Conservation (phyloP, 768 basidiomycete species). For the Gautieria morchelliformis region DNA sequence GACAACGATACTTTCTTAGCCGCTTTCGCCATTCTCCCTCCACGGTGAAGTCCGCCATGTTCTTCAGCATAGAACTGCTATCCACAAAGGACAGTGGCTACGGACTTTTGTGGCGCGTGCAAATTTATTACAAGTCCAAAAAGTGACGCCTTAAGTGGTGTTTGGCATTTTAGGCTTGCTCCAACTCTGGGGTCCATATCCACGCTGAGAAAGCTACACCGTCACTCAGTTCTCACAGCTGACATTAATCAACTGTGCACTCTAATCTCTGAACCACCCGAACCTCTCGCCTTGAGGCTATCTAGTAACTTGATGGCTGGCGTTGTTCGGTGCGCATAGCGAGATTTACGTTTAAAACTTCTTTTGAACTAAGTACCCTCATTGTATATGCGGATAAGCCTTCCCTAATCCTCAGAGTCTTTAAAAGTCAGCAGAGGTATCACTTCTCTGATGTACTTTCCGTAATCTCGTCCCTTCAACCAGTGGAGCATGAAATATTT, state of each 20-base stretch:
- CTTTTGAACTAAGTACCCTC: conserved; percentile 9
- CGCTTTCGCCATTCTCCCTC: not conserved
- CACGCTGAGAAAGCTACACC: conserved; percentile 75
- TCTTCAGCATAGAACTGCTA: conserved; percentile 77
- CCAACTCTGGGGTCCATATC: conserved; percentile 85
- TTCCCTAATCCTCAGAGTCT: conserved; percentile 25
- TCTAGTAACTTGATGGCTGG: conserved; percentile 88
- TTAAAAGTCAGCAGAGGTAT: conserved; percentile 31
- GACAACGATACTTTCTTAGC: not conserved
- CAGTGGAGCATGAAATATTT: conserved; percentile 82
- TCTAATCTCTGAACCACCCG: conserved; percentile 71
- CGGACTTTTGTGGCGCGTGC: conserved; percentile 69
- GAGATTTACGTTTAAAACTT: conserved; percentile 13
- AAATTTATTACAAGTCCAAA: not conserved
- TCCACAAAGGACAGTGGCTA: conserved; percentile 79
- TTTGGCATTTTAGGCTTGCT: conserved; percentile 54
- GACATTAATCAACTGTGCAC: conserved; percentile 76
- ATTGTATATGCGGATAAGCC: not conserved
- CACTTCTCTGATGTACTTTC: not conserved
- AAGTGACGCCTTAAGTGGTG: not conserved
- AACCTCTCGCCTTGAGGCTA: conserved; percentile 77
- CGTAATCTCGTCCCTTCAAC: not conserved
- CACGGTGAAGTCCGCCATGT: conserved; percentile 35
- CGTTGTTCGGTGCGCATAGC: conserved; percentile 59
- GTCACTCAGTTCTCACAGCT: conserved; percentile 73